Evolutionary conservation across 768 basidiomycete species (phyloP), one percentile per base, ranked within the genome.

Genomic region (Suillus plorans): DNA sequence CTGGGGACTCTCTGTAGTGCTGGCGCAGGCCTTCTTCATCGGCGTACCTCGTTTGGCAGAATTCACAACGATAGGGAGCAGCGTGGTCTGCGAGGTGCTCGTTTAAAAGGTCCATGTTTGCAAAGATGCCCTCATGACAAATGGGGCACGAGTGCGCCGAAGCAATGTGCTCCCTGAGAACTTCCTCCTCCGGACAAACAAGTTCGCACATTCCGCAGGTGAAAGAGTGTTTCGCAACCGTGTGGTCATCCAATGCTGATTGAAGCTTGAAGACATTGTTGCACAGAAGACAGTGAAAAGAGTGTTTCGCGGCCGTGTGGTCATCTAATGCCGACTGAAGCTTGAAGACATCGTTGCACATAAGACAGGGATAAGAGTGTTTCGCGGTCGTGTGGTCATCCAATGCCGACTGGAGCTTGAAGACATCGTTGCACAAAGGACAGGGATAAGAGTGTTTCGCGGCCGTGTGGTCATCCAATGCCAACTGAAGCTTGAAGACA

Each of bases 1-100:
- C 70, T 7, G 72, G 53, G 2, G 81, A 79, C 6, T 77, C 71
- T 58, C 66, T 72, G 68, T 82, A 83, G 64, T 85, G 84, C 5
- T 69, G 67, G 22, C 73, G 67, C 3, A 84, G 73, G 3, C 75
- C 74, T 14, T 80, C 80, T 60, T 80, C 76, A 44, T 76, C 70
- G 3, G 64, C 37, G 53, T 69, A 76, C 1, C 69, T 72, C 50
- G 69, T 59, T 36, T 68, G 68, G 12, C 75, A 77, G 14, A 65
- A 18, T 25, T 36, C 58, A 60, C 75, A 76, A 12, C 62, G 64
- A 42, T 75, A 75, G 44, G 73, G 72, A 18, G 61, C 63, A 18
- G 69, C 72, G 61, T 77, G 75, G 10, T 75, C 68, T 5, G 70
- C 76, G 13, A 77, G 68, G 39, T 76, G 75, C n/a, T 73, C 67